Conservation (phyloP, 2,329 filamentous ascomycete species). For the Scolecobasidium constrictum region DNA sequence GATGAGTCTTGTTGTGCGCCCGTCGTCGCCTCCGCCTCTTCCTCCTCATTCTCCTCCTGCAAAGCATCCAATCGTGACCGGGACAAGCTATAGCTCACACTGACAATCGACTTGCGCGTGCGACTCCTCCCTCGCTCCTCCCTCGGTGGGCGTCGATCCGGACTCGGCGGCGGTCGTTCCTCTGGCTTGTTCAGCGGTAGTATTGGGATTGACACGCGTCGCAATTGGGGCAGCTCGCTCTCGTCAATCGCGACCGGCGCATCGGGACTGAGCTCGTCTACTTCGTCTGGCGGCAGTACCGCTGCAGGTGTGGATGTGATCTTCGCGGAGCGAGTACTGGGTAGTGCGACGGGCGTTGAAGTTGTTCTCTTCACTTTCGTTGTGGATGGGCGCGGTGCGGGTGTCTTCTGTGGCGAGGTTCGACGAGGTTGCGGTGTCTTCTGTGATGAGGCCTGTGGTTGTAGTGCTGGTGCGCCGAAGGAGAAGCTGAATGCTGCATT, state of each 20-base stretch:
- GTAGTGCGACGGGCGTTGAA: neutral
- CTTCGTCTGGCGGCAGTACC: neutral
- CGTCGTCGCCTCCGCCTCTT: neutral
- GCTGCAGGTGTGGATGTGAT: neutral
- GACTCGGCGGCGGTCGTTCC: neutral
- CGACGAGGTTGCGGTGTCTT: slow-evolving; percentile 14
- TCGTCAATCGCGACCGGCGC: neutral
- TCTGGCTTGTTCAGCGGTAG: neutral
- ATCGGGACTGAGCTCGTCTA: slow-evolving; percentile 8
- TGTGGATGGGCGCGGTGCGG: slow-evolving; percentile 3
- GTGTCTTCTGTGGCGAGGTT: slow-evolving; percentile 5
- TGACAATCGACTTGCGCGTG: neutral
- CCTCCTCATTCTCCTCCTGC: neutral
- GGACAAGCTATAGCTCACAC: neutral
- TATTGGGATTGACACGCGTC: neutral
- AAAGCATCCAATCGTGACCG: neutral
- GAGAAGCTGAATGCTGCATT: slow-evolving; percentile 41
- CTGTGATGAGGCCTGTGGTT: slow-evolving; percentile 17
- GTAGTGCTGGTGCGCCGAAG: slow-evolving; percentile 22
- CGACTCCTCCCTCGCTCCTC: neutral
- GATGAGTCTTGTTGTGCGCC: too few species aligned
- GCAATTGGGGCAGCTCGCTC: neutral
- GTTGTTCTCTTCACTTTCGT: neutral
- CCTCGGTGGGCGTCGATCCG: neutral
- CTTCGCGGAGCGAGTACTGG: neutral